Evolutionary conservation across 2,329 filamentous ascomycete genomes (phyloP).

Genomic region (Rachicladosporium sp.): DNA sequence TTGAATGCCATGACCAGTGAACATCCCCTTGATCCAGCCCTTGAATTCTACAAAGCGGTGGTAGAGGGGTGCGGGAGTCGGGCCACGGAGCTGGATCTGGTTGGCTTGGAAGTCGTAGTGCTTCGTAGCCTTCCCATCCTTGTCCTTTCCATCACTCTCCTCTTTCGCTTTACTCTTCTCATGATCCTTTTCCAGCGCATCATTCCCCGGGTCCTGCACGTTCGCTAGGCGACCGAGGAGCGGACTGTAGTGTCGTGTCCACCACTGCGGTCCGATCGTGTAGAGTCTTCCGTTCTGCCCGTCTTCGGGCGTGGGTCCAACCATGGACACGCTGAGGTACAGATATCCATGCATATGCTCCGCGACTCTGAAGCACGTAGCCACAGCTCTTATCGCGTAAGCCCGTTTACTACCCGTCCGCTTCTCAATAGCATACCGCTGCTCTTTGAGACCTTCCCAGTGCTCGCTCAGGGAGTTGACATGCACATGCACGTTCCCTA

Average conservation of each 20-base stretch:
- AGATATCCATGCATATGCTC: slow-evolving; percentile 59
- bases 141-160: not conserved
- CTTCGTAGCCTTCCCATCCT: slow-evolving; percentile 20
- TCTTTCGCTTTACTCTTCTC: slow-evolving; percentile 11
- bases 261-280: slow-evolving; percentile 64
- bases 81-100: slow-evolving; percentile 76
- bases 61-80: slow-evolving; percentile 68
- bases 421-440: slow-evolving; percentile 64
- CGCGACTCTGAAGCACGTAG: slow-evolving; percentile 48
- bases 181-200: slow-evolving; percentile 24
- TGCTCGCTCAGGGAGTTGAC: slow-evolving; percentile 47
- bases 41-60: slow-evolving; percentile 90
- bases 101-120: slow-evolving; percentile 77
- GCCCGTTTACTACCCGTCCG: slow-evolving; percentile 77
- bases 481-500: slow-evolving; percentile 71
- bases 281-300: slow-evolving; percentile 52
- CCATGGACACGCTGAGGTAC: slow-evolving; percentile 61
- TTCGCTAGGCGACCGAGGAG: slow-evolving; percentile 67
- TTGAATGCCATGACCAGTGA: slow-evolving; percentile 61
- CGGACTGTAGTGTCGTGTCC: slow-evolving; percentile 76
- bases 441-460: slow-evolving; percentile 57
- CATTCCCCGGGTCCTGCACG: slow-evolving; percentile 24
- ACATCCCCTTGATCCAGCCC: slow-evolving; percentile 82
- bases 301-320: slow-evolving; percentile 58
- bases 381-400: slow-evolving; percentile 59